Percentiles rank a stretch among this genome's conserved stretches.
Evolutionary conservation across 495 filamentous ascomycete species (phyloP).

Genomic region (Terfezia claveryi): DNA sequence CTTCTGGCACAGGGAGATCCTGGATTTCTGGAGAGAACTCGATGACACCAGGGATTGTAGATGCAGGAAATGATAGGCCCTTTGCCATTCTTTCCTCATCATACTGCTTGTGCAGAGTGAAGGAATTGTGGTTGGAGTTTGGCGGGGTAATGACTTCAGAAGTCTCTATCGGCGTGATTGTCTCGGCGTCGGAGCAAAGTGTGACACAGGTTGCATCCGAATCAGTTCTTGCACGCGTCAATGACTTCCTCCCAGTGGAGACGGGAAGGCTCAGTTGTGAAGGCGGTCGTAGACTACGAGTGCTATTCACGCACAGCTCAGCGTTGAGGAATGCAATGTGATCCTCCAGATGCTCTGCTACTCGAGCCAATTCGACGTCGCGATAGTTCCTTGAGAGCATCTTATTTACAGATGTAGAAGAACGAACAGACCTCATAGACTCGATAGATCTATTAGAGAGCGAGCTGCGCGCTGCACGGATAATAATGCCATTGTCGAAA

Average conservation of each 20-base stretch:
- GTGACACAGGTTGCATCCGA: conserved; percentile 19
- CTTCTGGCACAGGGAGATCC: conserved; percentile 8
- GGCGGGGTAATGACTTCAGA: conserved; percentile 17
- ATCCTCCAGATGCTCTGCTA: conserved; percentile 14
- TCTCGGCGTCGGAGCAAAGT: conserved; percentile 18
- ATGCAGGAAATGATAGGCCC: conserved; percentile 18
- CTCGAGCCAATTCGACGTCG: conserved; percentile 15
- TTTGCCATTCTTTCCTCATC: conserved; percentile 15
- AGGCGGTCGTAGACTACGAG: conserved; percentile 1
- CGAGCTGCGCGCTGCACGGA: conserved; percentile 9
- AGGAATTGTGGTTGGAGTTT: conserved; percentile 16
- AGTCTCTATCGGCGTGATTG: conserved; percentile 15
- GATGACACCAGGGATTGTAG: conserved; percentile 17
- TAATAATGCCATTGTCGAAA: conserved; percentile 9
- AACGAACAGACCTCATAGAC: conserved; percentile 1
- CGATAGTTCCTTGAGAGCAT: conserved; percentile 10
- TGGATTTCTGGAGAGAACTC: conserved; percentile 15
- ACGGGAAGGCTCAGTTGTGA: background rate
- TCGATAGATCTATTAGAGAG: conserved; percentile 15
- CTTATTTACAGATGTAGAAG: conserved; percentile 12
- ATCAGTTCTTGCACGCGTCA: conserved; percentile 14
- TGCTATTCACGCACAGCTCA: conserved; percentile 2
- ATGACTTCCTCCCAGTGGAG: background rate
- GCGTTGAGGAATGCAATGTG: conserved; percentile 18
- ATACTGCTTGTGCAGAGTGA: conserved; percentile 9